These are phyloP conservation scores for Chytriomyces hyalinus DNA, from an alignment of 192 early-diverging fungal genomes.

Conservation along the genomic window DNA sequence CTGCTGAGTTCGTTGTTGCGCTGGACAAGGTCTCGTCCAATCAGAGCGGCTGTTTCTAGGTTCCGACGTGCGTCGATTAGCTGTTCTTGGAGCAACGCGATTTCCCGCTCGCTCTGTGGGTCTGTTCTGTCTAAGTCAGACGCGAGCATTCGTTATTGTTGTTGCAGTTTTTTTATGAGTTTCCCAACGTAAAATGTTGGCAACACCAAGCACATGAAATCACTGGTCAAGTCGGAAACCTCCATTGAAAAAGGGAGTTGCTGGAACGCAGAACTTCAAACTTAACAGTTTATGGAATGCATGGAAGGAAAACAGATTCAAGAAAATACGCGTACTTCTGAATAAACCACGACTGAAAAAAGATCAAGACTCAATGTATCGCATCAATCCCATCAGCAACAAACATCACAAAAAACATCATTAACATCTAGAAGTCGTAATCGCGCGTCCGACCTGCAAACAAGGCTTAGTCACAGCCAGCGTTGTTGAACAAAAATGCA, in stretches of 20 bases:
- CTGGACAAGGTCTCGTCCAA: not conserved
- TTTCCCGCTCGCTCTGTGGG: not conserved
- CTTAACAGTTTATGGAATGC: not conserved
- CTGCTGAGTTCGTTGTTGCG: not conserved
- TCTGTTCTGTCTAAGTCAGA: not conserved
- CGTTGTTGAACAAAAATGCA: not conserved
- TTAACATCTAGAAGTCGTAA: slow-evolving; percentile 25
- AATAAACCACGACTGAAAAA: not conserved
- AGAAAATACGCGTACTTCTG: not conserved
- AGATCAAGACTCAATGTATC: not conserved
- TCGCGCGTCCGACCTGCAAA: slow-evolving; percentile 30
- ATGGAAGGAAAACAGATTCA: not conserved
- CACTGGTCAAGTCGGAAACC: not conserved
- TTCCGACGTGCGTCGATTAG: not conserved
- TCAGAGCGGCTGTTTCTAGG: not conserved
- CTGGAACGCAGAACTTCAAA: no score
- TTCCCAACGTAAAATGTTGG: not conserved
- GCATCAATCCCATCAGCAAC: not conserved
- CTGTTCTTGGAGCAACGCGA: not conserved
- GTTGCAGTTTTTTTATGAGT: not conserved
- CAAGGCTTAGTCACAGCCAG: not conserved
- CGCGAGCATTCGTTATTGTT: not conserved
- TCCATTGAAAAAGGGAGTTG: not conserved
- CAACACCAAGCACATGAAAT: not conserved
- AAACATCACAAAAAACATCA: not conserved